Percentiles rank a stretch among this genome's conserved stretches.
phyloP scores from a whole-genome alignment of 1,139 yeast genomes.

The Lodderomyces pseudojiufengensis region DNA sequence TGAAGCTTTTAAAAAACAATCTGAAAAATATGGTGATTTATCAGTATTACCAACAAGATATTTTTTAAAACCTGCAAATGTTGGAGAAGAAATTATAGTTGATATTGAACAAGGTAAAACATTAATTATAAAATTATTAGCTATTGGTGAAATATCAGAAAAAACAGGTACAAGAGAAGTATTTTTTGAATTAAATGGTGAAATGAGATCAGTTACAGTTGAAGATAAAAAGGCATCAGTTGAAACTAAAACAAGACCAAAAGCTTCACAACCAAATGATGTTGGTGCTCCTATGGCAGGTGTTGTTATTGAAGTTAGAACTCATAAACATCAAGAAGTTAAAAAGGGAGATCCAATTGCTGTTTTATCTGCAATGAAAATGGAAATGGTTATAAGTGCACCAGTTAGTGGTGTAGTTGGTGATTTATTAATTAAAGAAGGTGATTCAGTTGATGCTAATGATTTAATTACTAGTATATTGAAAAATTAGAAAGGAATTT shows the following conservation, averaged over 20 bases:
- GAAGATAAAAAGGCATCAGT: slow-evolving; percentile 84
- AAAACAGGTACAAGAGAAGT: slow-evolving; percentile 94
- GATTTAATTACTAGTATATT: slow-evolving; percentile 59
- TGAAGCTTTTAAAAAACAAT: slow-evolving; percentile 74
- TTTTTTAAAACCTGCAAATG: slow-evolving; percentile 80
- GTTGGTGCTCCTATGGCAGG: slow-evolving; percentile 99
- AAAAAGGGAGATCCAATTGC: slow-evolving; percentile 97
- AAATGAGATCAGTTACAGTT: slow-evolving; percentile 90
- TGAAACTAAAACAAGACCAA: slow-evolving; percentile 81
- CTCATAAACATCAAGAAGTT: slow-evolving; percentile 80
- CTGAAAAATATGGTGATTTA: slow-evolving; percentile 84
- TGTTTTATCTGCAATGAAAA: slow-evolving; percentile 97
- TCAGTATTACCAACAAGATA: slow-evolving; percentile 89
- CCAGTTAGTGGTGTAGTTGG: slow-evolving; percentile 83
- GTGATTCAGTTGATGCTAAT: slow-evolving; percentile 92
- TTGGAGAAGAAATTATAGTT: slow-evolving; percentile 85
- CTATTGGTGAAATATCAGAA: slow-evolving; percentile 82
- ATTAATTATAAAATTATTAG: slow-evolving; percentile 84
- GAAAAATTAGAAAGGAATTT: slow-evolving; percentile 12
- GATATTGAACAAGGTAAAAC: slow-evolving; percentile 95
- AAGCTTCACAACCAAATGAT: slow-evolving; percentile 91
- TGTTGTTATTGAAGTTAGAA: slow-evolving; percentile 91
- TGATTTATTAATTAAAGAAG: slow-evolving; percentile 74
- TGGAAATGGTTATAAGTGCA: slow-evolving; percentile 98
- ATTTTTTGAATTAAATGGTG: slow-evolving; percentile 97